A percentile compares a stretch with the other conserved stretches of the same genome.
These are phyloP conservation scores for Linnemannia exigua DNA, from an alignment of 192 early-diverging fungal species.

Conservation along the genomic window DNA sequence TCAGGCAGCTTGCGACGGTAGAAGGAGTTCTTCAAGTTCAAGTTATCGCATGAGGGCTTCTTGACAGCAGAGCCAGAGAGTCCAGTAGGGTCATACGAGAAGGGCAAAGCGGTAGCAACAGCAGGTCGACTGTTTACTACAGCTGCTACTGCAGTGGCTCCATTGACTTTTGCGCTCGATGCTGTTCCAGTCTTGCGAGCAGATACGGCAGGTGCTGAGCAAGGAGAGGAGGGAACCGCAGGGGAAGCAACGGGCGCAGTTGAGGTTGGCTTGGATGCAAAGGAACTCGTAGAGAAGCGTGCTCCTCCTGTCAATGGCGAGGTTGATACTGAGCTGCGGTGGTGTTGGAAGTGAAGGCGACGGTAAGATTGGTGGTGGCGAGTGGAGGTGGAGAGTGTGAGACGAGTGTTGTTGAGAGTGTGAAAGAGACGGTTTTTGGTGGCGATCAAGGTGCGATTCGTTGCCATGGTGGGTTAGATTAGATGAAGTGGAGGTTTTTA, in stretches of 20 bases:
- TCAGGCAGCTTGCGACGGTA: slow-evolving; percentile 77
- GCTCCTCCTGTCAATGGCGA: neutral
- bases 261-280: slow-evolving; percentile 25
- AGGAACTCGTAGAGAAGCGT: slow-evolving; percentile 32
- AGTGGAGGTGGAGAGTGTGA: neutral
- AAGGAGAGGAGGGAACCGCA: slow-evolving; percentile 6
- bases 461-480: slow-evolving; percentile 12
- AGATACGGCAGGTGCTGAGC: slow-evolving; percentile 9
- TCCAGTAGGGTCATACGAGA: slow-evolving; percentile 53
- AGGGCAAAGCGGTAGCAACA: slow-evolving; percentile 18
- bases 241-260: slow-evolving; percentile 24
- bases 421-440: slow-evolving; percentile 21
- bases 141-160: slow-evolving; percentile 16
- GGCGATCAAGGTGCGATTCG: slow-evolving; percentile 24
- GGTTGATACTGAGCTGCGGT: neutral
- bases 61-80: slow-evolving; percentile 40
- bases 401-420: slow-evolving; percentile 1
- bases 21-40: slow-evolving; percentile 63
- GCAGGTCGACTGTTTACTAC: neutral
- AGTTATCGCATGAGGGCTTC: slow-evolving; percentile 43
- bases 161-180: neutral
- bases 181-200: neutral
- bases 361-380: neutral
- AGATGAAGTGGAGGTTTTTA: neutral
- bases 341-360: neutral